A percentile compares a stretch with the other conserved stretches of the same genome.
phyloP scores from a whole-genome alignment of 2,329 filamentous ascomycete species.

The Fusarium virguliforme region DNA sequence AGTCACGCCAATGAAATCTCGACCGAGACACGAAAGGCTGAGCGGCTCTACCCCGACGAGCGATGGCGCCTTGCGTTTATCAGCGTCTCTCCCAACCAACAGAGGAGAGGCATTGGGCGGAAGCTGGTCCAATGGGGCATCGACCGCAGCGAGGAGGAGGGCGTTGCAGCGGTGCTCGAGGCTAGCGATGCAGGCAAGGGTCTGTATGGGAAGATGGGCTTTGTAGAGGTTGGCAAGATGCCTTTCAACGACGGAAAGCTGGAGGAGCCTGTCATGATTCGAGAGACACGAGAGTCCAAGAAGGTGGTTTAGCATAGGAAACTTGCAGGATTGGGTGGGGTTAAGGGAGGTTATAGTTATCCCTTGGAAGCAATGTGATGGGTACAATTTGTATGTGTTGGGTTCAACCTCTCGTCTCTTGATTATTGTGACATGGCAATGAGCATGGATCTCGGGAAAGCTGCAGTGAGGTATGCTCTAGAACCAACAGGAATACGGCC shows the following conservation, averaged over 20 bases:
- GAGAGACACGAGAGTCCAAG: background rate
- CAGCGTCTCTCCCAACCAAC: slow-evolving; percentile 29
- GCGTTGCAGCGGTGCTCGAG: slow-evolving; percentile 25
- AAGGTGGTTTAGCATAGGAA: background rate
- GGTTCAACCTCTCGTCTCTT: too few relatives aligned
- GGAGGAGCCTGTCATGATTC: slow-evolving; percentile 23
- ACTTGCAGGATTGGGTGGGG: background rate
- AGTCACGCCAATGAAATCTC: background rate
- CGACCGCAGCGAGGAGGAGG: slow-evolving; percentile 34
- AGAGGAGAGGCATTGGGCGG: slow-evolving; percentile 29
- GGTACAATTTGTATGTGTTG: too few relatives aligned
- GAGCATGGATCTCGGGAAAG: too few relatives aligned
- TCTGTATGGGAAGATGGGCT: slow-evolving; percentile 33
- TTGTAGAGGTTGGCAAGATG: slow-evolving; percentile 7
- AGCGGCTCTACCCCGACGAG: slow-evolving; percentile 23
- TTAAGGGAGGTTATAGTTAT: too few relatives aligned
- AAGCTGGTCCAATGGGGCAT: slow-evolving; percentile 33
- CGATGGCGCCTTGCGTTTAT: slow-evolving; percentile 31
- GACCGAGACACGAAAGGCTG: background rate
- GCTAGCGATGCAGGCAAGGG: slow-evolving; percentile 10
- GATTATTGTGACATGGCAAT: too few relatives aligned
- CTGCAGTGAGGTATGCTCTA: too few relatives aligned
- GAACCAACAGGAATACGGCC: too few relatives aligned
- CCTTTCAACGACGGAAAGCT: slow-evolving; percentile 12
- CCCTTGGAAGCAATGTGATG: too few relatives aligned